phyloP scores from a whole-genome alignment of 306 rosid species.

The Biancaea sappan region DNA sequence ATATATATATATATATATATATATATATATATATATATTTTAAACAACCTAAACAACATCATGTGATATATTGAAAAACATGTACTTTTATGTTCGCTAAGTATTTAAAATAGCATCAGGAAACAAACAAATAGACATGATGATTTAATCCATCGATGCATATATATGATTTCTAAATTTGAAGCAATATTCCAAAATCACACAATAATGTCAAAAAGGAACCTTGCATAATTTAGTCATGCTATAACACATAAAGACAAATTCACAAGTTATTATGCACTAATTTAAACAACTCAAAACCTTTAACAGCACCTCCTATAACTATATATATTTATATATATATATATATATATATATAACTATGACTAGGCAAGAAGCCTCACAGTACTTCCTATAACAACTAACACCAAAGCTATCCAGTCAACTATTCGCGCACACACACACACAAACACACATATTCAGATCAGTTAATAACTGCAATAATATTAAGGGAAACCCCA shows the following conservation, averaged over 20 bases:
- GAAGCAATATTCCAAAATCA: not conserved
- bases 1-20: no score
- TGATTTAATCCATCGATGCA: not conserved
- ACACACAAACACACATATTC: no score
- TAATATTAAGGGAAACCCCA: not conserved
- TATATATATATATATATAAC: not conserved
- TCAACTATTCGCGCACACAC: not conserved
- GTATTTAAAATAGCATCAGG: constrained; percentile 5
- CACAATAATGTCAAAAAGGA: not conserved
- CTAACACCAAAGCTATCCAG: not conserved
- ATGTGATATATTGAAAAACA: not conserved
- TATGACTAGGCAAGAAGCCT: constrained; percentile 12
- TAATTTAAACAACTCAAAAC: not conserved
- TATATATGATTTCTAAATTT: constrained; percentile 17
- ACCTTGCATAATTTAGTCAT: not conserved
- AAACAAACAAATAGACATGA: not conserved
- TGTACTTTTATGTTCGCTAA: not conserved
- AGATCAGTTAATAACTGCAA: not conserved
- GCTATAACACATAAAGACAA: not conserved
- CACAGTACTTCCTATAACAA: not conserved
- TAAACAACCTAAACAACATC: not conserved
- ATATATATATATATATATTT: no score
- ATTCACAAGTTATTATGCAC: not conserved
- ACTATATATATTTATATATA: no score
- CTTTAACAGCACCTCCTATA: not conserved